phyloP scores from a whole-genome alignment of 768 basidiomycete species.

The Kwoniella botswanensis region DNA sequence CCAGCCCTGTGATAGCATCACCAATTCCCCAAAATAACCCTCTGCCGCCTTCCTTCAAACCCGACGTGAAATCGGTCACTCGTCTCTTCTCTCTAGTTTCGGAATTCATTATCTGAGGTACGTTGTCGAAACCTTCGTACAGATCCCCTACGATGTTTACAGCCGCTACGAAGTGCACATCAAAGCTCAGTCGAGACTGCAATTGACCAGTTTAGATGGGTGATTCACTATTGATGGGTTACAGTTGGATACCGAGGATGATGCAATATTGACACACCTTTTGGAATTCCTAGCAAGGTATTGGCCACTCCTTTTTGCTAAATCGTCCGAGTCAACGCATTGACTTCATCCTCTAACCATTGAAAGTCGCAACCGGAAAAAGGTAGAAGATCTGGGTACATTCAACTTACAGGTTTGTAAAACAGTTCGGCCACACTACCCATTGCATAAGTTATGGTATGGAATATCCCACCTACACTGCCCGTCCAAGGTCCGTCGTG shows the following conservation, averaged over 20 bases:
- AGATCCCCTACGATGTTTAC: conserved; percentile 57
- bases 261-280: conserved; percentile 53
- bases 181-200: no score
- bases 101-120: conserved; percentile 22
- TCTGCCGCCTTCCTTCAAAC: conserved; percentile 62
- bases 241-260: background rate
- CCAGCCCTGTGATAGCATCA: conserved; percentile 58
- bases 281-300: conserved; percentile 63
- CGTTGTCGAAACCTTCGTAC: conserved; percentile 18
- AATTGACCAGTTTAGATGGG: background rate
- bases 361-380: no score
- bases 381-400: no score
- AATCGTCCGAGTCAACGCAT: background rate
- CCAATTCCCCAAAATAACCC: conserved; percentile 52
- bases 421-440: conserved; percentile 30
- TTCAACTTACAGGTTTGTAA: background rate
- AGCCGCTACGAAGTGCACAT: background rate
- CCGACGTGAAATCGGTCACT: conserved; percentile 60
- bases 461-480: conserved; percentile 62
- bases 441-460: conserved; percentile 63
- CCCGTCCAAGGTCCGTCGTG: conserved; percentile 63
- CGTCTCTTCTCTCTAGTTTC: conserved; percentile 25
- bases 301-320: conserved; percentile 62
- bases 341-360: background rate
- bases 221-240: no score